Base-by-base conservation (phyloP, 495 filamentous ascomycete genomes). In the Podospora anserina region DNA sequence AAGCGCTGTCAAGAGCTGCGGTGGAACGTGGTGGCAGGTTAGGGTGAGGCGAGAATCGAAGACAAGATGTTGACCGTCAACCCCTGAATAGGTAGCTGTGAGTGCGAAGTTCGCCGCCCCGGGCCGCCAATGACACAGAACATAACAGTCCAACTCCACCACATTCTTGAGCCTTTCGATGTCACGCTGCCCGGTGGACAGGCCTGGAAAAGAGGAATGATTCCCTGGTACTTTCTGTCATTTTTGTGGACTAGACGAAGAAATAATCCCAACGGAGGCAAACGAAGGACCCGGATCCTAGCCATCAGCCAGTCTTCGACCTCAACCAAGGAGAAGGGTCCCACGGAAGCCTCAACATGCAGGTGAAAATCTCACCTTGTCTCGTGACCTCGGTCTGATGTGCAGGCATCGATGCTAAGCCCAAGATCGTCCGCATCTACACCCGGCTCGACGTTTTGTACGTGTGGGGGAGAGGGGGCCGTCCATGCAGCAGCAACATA, bases 321-420 rank as follows among this genome's bases (percentile, higher is more conserved):
- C 39, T 11, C 39, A 49, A 49, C 39, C 39, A 49, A 49, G 39
- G 2, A 49, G 9, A 16, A 49, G 15, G 39, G 39, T 49, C 39
- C 9, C 39, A 49, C 39, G 9, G 15, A 49, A 49, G 13, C 5
- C 39, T 49, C 39, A 49, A 49, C 39, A 49, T 49, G 39, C 39
- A 49, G 39, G 39, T 49, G 39, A 49, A 49, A 49, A 49, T 49
- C 39, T 49, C 39, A 49, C 39, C 39, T 11, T 49, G 55, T 58
- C 55, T 58, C 55, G 55, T 58, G 55, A 58, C n/a, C 55, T 58
- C 19, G 11, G 23, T 26, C 55, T 58, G 55, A 58, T 26, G 55
- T 58, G 55, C 39, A 16, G 39, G 39, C 39, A 49, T 49, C 39
- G 39, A 18, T 49, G 30, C 30, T 32, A 13, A 49, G 39, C 39